A percentile compares a stretch with the other conserved stretches of the same genome.
Evolutionary conservation across 2,329 filamentous ascomycete genomes (phyloP).

Genomic region (Fusarium sp.): DNA sequence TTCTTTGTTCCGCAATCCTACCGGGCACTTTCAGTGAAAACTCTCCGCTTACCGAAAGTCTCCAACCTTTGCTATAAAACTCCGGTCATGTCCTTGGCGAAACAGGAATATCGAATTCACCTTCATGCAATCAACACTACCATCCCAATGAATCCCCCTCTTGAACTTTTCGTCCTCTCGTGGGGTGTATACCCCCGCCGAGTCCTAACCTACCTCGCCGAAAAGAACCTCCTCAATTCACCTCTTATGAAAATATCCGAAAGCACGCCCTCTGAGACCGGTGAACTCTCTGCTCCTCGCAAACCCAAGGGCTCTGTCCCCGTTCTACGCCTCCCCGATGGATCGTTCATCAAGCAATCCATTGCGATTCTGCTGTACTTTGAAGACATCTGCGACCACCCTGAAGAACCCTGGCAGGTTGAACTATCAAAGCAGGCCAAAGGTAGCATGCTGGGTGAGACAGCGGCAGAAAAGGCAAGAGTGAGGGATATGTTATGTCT

Average conservation of each 20-base stretch:
- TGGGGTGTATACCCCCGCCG: conserved; percentile 34
- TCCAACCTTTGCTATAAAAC: background rate
- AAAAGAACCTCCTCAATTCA: conserved; percentile 15
- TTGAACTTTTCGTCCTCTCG: conserved; percentile 27
- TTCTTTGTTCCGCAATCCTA: background rate
- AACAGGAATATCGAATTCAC: accelerated
- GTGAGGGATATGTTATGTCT: conserved; percentile 26
- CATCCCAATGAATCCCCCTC: conserved; percentile 5
- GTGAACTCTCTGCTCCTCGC: conserved; percentile 1
- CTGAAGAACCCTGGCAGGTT: conserved; percentile 10
- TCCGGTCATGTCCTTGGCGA: accelerated
- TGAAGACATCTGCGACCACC: conserved; percentile 32
- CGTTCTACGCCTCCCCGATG: conserved; percentile 23
- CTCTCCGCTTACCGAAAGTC: background rate
- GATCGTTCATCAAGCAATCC: conserved; percentile 35
- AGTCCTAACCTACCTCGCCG: conserved; percentile 23
- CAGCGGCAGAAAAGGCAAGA: conserved; percentile 13
- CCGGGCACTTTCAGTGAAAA: background rate
- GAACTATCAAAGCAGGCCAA: background rate
- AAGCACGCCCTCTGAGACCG: background rate
- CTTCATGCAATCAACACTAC: accelerated
- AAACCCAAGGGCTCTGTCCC: conserved; percentile 29
- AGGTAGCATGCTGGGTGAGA: conserved; percentile 5
- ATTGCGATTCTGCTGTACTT: conserved; percentile 33
- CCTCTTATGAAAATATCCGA: conserved; percentile 17